Evolutionary conservation across 306 rosid genomes (phyloP).

Genomic region (Parietaria judaica): DNA sequence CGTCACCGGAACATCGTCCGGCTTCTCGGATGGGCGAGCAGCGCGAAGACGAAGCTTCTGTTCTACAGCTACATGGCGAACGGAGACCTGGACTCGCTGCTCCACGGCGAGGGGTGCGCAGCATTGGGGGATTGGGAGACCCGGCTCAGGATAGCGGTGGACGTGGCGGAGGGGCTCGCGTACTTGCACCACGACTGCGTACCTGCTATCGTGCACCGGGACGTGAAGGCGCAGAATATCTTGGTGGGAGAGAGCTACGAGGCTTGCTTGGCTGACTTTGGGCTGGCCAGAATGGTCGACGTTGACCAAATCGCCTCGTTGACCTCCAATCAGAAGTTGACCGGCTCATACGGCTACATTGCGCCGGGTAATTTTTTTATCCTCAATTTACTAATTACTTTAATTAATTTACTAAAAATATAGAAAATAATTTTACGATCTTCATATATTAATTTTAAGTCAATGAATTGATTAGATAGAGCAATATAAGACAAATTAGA

Average conservation of each 20-base stretch:
- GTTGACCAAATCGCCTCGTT: conserved; percentile 45
- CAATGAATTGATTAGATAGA: too few species aligned
- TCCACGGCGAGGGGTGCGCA: conserved; percentile 67
- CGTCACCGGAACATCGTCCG: conserved; percentile 91
- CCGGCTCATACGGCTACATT: conserved; percentile 93
- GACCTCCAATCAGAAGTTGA: conserved; percentile 61
- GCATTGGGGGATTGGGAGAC: conserved; percentile 78
- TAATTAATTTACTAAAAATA: too few species aligned
- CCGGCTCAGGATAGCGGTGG: conserved; percentile 77
- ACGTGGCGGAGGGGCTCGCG: conserved; percentile 80
- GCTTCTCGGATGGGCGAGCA: conserved; percentile 81
- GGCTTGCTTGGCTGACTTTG: conserved; percentile 87
- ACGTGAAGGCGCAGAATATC: conserved; percentile 72
- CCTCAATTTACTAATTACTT: too few species aligned
- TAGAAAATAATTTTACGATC: too few species aligned
- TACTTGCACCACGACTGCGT: conserved; percentile 85
- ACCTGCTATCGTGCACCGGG: conserved; percentile 94
- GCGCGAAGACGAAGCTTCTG: conserved; percentile 55
- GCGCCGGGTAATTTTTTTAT: conserved; percentile 57
- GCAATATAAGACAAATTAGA: too few species aligned
- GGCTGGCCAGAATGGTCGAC: conserved; percentile 74
- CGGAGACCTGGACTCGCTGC: conserved; percentile 49
- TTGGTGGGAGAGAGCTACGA: conserved; percentile 65
- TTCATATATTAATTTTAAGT: too few species aligned
- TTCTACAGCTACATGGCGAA: conserved; percentile 61